phyloP scores from a whole-genome alignment of 2,329 filamentous ascomycete species.

The Colletotrichum sp. region DNA sequence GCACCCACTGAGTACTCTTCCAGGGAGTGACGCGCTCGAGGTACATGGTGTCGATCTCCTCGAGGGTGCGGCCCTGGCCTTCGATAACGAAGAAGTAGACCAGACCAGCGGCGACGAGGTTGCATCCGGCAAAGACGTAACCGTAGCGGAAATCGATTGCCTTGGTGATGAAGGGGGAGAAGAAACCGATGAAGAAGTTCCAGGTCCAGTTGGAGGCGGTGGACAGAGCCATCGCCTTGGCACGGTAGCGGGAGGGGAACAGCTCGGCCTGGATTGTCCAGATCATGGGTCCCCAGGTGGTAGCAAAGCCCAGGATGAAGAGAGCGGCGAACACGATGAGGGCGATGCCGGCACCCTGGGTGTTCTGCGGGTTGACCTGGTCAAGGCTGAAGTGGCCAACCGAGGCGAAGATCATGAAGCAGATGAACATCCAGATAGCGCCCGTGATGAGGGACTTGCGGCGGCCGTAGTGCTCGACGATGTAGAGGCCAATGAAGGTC shows the following conservation, averaged over 20 bases:
- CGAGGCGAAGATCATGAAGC: constrained; percentile 64
- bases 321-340: constrained; percentile 69
- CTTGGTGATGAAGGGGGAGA: constrained; percentile 78
- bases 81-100: constrained; percentile 84
- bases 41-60: constrained; percentile 84
- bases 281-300: constrained; percentile 39
- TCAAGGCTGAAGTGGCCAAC: constrained; percentile 56
- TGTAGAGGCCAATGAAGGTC: constrained; percentile 72
- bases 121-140: constrained; percentile 78
- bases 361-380: constrained; percentile 34
- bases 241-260: constrained; percentile 67
- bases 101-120: constrained; percentile 65
- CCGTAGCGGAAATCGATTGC: constrained; percentile 77
- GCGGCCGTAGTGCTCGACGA: constrained; percentile 72
- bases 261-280: constrained; percentile 71
- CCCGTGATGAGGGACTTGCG: constrained; percentile 67
- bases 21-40: constrained; percentile 67
- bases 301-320: constrained; percentile 70
- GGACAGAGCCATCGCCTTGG: constrained; percentile 64
- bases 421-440: constrained; percentile 65
- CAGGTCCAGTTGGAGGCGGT: constrained; percentile 71
- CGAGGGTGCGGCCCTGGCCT: constrained; percentile 73
- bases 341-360: constrained; percentile 54
- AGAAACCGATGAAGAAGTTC: constrained; percentile 80
- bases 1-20: constrained; percentile 62